Percentiles rank a stretch among this genome's conserved stretches.
These are phyloP conservation scores for Paradendryphiella salina DNA, from an alignment of 2,329 filamentous ascomycete genomes.

Conservation along the genomic window DNA sequence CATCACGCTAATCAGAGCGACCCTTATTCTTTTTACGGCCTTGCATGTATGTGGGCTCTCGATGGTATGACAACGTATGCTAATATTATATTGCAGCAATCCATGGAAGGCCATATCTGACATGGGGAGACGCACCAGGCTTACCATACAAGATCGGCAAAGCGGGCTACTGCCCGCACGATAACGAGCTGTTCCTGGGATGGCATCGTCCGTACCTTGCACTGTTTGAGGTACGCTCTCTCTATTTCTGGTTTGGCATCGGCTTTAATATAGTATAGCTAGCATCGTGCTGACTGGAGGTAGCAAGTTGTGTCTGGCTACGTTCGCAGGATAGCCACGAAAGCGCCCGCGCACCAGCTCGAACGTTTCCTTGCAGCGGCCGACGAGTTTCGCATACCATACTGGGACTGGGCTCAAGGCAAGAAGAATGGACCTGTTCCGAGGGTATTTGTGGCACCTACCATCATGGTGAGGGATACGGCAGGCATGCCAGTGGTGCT, in stretches of 20 bases:
- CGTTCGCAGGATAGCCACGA: conserved; percentile 24
- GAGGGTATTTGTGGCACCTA: conserved; percentile 27
- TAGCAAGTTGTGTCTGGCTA: conserved; percentile 40
- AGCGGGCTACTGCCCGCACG: conserved; percentile 75
- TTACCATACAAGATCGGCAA: conserved; percentile 38
- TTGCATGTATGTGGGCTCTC: conserved; percentile 63
- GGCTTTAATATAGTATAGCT: too few relatives aligned
- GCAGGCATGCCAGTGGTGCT: conserved; percentile 23
- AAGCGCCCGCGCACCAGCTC: conserved; percentile 20
- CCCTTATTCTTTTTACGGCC: conserved; percentile 73
- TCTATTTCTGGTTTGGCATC: too few relatives aligned
- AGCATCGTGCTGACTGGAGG: not conserved
- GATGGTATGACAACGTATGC: not conserved
- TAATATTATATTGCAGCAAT: conserved; percentile 29
- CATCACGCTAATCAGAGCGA: conserved; percentile 66
- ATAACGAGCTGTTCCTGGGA: conserved; percentile 74
- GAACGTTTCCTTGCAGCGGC: conserved; percentile 33
- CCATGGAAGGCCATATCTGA: conserved; percentile 45
- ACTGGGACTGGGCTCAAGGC: conserved; percentile 43
- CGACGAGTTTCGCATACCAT: conserved; percentile 39
- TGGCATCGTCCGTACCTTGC: conserved; percentile 84
- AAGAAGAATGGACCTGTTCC: conserved; percentile 27
- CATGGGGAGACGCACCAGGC: conserved; percentile 38
- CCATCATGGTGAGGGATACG: conserved; percentile 20
- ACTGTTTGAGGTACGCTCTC: conserved; percentile 57